phyloP scores from a whole-genome alignment of 1,139 yeast species.

The Blastobotrys aristatus region DNA sequence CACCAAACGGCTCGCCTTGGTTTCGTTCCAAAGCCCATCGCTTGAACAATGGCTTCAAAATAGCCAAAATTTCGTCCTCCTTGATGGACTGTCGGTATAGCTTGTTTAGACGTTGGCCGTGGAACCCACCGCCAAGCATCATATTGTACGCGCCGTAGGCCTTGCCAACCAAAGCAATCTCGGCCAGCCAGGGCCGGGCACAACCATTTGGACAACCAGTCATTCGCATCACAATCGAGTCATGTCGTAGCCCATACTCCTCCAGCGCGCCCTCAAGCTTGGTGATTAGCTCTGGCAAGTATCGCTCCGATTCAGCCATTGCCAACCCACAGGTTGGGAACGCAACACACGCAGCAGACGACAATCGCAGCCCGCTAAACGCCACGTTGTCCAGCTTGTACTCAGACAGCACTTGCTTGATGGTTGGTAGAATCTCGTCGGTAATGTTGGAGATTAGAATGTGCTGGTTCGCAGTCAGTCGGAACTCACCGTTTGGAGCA shows the following conservation, averaged over 20 bases:
- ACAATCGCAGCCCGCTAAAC: constrained; percentile 77
- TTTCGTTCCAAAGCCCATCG: constrained; percentile 89
- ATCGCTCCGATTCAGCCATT: constrained; percentile 98
- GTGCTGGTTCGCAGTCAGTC: constrained; percentile 96
- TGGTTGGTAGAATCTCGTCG: constrained; percentile 57
- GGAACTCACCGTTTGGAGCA: constrained; percentile 62
- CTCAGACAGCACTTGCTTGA: constrained; percentile 61
- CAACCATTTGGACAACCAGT: constrained; percentile 99
- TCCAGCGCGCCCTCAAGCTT: constrained; percentile 82
- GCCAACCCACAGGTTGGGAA: constrained; percentile 99
- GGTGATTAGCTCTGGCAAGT: constrained; percentile 74
- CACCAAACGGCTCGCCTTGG: constrained; percentile 95
- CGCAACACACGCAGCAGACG: constrained; percentile 97
- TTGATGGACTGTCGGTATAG: constrained; percentile 81
- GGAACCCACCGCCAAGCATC: constrained; percentile 95
- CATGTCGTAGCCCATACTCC: constrained; percentile 90
- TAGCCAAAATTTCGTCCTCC: constrained; percentile 80
- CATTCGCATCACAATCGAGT: constrained; percentile 95
- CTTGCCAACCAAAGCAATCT: constrained; percentile 92
- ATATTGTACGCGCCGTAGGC: constrained; percentile 91
- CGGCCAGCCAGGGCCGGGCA: constrained; percentile 98
- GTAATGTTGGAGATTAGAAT: constrained; percentile 67
- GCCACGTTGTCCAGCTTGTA: constrained; percentile 82
- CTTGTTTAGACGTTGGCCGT: constrained; percentile 90
- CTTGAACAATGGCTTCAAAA: constrained; percentile 80